Base-by-base conservation (phyloP, 2,329 filamentous ascomycete genomes). In the Cladophialophora exuberans region DNA sequence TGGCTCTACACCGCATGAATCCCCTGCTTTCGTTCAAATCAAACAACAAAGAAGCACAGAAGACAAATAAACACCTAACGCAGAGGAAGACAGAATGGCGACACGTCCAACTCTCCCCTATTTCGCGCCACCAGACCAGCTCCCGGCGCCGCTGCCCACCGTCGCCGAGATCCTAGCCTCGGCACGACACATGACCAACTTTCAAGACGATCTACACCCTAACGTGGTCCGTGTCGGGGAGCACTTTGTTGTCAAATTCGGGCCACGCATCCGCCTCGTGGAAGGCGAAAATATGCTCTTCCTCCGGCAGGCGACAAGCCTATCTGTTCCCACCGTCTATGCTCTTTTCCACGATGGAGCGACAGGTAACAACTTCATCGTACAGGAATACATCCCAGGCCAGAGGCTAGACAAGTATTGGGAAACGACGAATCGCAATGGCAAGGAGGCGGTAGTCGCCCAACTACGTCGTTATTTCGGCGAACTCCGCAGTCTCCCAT, bases 311-410 rank as follows among this genome's bases (percentile, higher is more conserved):
- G 2, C 25, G 13, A 31, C 42, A 10, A 31, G 15, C 42, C 25
- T 45, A 0, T 4, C 2, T 3, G 26, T 45, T 33, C 42, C 42
- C 23, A 45, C 42, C 42, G 5, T 45, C 25, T 45, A 45, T 33
- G 25, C 42, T 10, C 25, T 45, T 33, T 45, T 45, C 11, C 26
- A 33, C 4, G 26, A 45, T n/a, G 42, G 31, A 31, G 42, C 26
- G 26, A 45, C 42, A 2, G 42, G 42, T 13, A 7, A 33, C 17
- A 45, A 45, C 42, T 45, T 45, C 26, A 45, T 45, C 26, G n/a
- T 45, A 7, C 25, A 31, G 42, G 42, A 45, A 45, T 45, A 45
- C 42, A 31, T 45, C 42, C n/a, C 23, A n/a, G 42, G 42, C 31
- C 42, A 33, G 42, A 11, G 26, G n/a, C n/a, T 30, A 13, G 42